Evolutionary conservation across 495 filamentous ascomycete genomes (phyloP), one percentile per base, ranked within the genome.

Genomic region (Podospora sp.): DNA sequence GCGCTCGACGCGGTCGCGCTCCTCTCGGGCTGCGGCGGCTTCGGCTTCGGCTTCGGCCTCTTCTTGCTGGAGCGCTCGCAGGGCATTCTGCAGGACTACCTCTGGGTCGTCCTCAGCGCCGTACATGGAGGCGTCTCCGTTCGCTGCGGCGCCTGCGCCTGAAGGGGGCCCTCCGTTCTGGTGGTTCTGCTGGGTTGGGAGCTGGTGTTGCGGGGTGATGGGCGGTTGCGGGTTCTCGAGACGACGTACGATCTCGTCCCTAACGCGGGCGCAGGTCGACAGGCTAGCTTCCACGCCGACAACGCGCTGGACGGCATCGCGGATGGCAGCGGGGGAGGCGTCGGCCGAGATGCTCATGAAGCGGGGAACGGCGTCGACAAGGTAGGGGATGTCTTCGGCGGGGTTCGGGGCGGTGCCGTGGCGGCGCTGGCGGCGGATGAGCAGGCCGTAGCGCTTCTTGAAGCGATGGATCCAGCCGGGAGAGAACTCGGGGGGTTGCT

Each of bases 381-480:
- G 76, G 73, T 84, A 84, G 24, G 75, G 73, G 33, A 84, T 78
- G 70, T 84, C 82, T 50, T 82, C 79, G 50, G 78, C 80, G 11
- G 76, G 75, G 67, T 80, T 80, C 7, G 74, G 73, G 11, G 73
- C 76, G 66, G 71, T 75, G 49, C 77, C 76, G 65, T 79, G 80
- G 8, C 82, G 77, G 51, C 81, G 80, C 67, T 84, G 81, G 55
- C 81, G 81, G 7, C 81, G 55, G 63, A 84, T 78, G 3, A 84
- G 76, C 24, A 84, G 70, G 35, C 82, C 82, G 63, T 84, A 84
- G 22, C 82, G 77, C 72, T 84, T 84, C 73, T 84, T 84, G 71
- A 84, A 84, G 46, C 82, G 77, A 61, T 84, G 82, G 53, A 84
- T 84, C 82, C 82, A 84, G n/a, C 82, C 82, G 1, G 82, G 82